Evolutionary conservation across 768 basidiomycete genomes (phyloP).

Genomic region (Mycena chlorophos): DNA sequence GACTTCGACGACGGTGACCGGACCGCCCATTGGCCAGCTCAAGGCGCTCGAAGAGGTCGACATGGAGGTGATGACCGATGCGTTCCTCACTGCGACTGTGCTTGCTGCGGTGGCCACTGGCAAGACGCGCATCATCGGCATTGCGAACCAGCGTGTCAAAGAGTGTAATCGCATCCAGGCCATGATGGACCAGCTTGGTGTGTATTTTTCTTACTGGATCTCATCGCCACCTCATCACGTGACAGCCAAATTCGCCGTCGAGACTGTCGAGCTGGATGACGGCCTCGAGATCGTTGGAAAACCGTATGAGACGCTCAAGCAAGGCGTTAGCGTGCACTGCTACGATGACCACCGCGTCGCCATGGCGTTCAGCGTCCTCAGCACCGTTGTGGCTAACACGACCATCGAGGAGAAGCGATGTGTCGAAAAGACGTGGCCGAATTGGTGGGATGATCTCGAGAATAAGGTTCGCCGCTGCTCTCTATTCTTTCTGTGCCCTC

Average conservation of each 20-base stretch:
- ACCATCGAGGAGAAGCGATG: constrained; percentile 94
- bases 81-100: constrained; percentile 93
- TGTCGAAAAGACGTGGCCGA: constrained; percentile 99
- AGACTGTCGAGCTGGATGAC: constrained; percentile 89
- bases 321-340: constrained; percentile 83
- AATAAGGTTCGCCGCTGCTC: constrained; percentile 70
- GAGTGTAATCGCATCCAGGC: constrained; percentile 96
- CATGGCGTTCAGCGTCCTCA: constrained; percentile 95
- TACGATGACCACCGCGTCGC: constrained; percentile 99
- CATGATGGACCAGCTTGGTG: constrained; percentile 94
- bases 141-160: constrained; percentile 97
- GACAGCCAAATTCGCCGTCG: constrained; percentile 90
- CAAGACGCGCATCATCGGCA: constrained; percentile 84
- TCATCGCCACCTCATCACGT: neutral
- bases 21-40: constrained; percentile 80
- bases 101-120: constrained; percentile 80
- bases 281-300: constrained; percentile 89
- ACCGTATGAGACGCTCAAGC: constrained; percentile 59
- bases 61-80: constrained; percentile 99
- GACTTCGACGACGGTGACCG: constrained; percentile 87
- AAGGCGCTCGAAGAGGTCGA: constrained; percentile 85
- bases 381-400: constrained; percentile 69
- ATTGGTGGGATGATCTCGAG: constrained; percentile 98
- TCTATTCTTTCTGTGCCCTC: neutral
- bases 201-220: constrained; percentile 23